These are phyloP conservation scores for Dactylellina parvicollis DNA, from an alignment of 2,329 filamentous ascomycete species.

Conservation along the genomic window DNA sequence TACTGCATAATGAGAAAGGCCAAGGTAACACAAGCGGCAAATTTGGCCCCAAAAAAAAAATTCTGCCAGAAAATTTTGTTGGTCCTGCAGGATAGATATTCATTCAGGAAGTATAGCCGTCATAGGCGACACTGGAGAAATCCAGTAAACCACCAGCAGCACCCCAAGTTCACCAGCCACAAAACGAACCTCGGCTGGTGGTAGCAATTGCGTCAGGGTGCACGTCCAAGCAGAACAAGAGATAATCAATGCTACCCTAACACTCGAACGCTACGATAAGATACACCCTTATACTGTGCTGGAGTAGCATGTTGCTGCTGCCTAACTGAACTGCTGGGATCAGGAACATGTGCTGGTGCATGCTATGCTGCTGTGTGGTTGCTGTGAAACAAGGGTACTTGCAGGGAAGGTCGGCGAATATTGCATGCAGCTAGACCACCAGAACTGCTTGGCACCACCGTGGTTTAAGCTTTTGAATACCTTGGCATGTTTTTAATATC, in stretches of 20 bases:
- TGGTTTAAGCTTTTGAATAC: slow-evolving; percentile 40
- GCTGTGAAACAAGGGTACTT: slow-evolving; percentile 51
- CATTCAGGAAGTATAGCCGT: slow-evolving; percentile 5
- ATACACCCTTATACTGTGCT: slow-evolving; percentile 24
- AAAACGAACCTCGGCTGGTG: slow-evolving; percentile 45
- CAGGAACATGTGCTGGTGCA: slow-evolving; percentile 54
- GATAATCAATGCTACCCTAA: slow-evolving; percentile 54
- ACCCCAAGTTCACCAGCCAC: slow-evolving; percentile 29
- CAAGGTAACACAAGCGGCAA: slow-evolving; percentile 44
- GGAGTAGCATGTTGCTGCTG: slow-evolving; percentile 50
- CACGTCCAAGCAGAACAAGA: slow-evolving; percentile 30
- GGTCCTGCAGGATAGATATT: not conserved
- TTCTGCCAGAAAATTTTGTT: not conserved
- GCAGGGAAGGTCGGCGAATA: slow-evolving; percentile 54
- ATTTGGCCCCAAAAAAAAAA: slow-evolving; percentile 2
- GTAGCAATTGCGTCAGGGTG: slow-evolving; percentile 50
- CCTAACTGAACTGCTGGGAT: slow-evolving; percentile 52
- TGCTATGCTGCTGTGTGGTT: slow-evolving; percentile 46
- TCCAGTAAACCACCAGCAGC: not conserved
- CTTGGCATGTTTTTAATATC: slow-evolving; percentile 6
- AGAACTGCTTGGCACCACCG: slow-evolving; percentile 40
- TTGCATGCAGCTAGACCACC: slow-evolving; percentile 30
- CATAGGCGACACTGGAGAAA: not conserved
- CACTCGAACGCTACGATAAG: slow-evolving; percentile 52
- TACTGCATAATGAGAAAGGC: slow-evolving; percentile 32